Percentiles rank a stretch among this genome's conserved stretches.
phyloP scores from a whole-genome alignment of 306 rosid species.

The Cyclanthera cordifolia region DNA sequence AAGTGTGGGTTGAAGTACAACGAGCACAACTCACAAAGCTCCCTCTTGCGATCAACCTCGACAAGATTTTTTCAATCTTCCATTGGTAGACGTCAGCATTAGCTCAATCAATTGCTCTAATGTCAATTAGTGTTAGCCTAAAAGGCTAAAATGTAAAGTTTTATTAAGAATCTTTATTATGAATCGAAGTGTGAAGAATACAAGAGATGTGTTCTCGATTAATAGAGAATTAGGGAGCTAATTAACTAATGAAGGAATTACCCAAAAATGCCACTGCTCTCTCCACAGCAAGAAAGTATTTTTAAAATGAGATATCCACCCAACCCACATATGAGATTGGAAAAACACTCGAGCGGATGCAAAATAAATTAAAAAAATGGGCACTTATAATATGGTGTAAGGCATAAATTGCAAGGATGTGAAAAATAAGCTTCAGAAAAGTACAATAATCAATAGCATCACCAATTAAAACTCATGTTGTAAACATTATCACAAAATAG shows the following conservation, averaged over 20 bases:
- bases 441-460: not conserved
- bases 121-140: not conserved
- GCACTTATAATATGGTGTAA: not conserved
- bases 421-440: not conserved
- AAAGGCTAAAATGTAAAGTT: not conserved
- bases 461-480: not conserved
- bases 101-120: not conserved
- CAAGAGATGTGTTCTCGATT: no score
- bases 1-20: not conserved
- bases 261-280: no score
- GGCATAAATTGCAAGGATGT: not conserved
- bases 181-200: no score
- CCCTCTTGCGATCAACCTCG: not conserved
- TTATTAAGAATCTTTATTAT: not conserved
- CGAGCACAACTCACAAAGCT: not conserved
- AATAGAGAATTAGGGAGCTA: no score
- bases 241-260: no score
- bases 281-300: not conserved
- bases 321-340: not conserved
- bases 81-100: not conserved
- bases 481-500: slow-evolving; percentile 5
- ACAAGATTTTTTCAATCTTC: not conserved
- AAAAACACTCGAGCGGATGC: not conserved
- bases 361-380: not conserved
- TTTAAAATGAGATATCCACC: not conserved